Base-by-base conservation (phyloP, 768 basidiomycete species). In the Pluteus cervinus region DNA sequence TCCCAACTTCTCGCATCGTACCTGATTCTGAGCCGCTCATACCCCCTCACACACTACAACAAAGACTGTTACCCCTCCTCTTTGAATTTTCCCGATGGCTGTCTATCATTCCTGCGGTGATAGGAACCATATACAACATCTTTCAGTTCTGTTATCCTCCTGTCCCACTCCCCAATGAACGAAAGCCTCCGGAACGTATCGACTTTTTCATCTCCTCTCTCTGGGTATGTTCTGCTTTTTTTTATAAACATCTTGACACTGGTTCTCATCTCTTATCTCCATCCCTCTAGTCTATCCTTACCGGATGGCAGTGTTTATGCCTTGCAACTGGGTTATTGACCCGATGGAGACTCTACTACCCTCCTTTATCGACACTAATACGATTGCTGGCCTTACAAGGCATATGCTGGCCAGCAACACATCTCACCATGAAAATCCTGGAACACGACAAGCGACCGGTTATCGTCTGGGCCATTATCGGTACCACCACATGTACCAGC, bases 401-500 rank as follows among this genome's bases (percentile, higher is more conserved):
- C 12, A 92, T 98, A 42, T 97, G 93, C 62, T 97, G 92, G 92
- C 89, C 90, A 2, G 82, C 88, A 3, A 96, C 92, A 4, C 86
- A 89, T 47, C 59, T 89, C 25, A 93, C 89, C 1, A 76, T 94
- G 22, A 73, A 68, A 37, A 61, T 91, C 34, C 69, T 97, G 30
- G 79, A 81, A 21, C 68, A 78, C 37, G 70, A 73, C 12, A 67
- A 65, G 23, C 75, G 91, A 7, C 89, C 91, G 0, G 79, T 88
- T n/a, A 63, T 85, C 4, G 83, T 79, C 35, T 98, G 94, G 94
- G 83, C 89, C 3, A 74, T 83, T 8, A 86, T 97, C 33, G 92
- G 83, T 0, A 91, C 83, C 9, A 89, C 87, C 31, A 96, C 94
- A 0, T 87, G 82, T 52, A 66, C 82, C 38, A 83, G 81, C 47